phyloP scores from a whole-genome alignment of 163 green algal species.

The Scenedesmus sp. region DNA sequence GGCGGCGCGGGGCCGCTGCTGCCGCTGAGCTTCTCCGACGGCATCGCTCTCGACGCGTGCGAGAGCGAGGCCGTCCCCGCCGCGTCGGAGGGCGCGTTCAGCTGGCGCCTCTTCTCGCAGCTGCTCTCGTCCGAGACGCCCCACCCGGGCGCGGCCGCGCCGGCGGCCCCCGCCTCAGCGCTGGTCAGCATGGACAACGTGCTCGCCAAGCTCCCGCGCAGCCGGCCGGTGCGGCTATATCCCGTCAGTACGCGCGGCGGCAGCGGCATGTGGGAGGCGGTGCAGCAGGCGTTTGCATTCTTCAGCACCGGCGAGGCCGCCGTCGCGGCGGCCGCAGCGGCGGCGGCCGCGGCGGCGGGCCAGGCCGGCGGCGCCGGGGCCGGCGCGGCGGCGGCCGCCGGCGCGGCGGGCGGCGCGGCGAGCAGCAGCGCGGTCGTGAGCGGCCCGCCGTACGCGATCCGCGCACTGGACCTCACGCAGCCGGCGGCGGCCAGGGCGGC shows the following conservation, averaged over 20 bases:
- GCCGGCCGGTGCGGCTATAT: constrained; percentile 32
- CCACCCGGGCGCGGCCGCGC: constrained; percentile 10
- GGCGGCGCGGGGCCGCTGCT: constrained; percentile 42
- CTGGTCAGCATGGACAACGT: constrained; percentile 43
- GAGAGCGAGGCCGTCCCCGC: constrained; percentile 1
- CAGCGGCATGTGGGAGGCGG: constrained; percentile 44
- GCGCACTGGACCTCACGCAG: no score
- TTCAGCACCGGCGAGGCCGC: constrained; percentile 26
- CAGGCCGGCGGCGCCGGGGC: no score
- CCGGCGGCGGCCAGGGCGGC: no score
- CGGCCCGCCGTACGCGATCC: no score
- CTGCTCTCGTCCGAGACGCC: constrained; percentile 34
- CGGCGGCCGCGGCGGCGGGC: neutral
- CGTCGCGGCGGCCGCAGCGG: neutral
- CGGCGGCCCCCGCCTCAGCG: no score
- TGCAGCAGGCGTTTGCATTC: constrained; percentile 50
- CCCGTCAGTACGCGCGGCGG: neutral
- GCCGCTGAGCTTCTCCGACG: constrained; percentile 43
- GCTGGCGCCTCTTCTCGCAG: constrained; percentile 13
- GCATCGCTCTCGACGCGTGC: constrained; percentile 29
- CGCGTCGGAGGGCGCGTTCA: constrained; percentile 1
- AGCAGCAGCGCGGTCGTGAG: no score
- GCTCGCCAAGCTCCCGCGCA: constrained; percentile 19
- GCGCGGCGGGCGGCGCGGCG: no score
- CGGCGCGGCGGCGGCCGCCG: no score